Conservation (phyloP, 805 yeast species). For the Starmerella apis region DNA sequence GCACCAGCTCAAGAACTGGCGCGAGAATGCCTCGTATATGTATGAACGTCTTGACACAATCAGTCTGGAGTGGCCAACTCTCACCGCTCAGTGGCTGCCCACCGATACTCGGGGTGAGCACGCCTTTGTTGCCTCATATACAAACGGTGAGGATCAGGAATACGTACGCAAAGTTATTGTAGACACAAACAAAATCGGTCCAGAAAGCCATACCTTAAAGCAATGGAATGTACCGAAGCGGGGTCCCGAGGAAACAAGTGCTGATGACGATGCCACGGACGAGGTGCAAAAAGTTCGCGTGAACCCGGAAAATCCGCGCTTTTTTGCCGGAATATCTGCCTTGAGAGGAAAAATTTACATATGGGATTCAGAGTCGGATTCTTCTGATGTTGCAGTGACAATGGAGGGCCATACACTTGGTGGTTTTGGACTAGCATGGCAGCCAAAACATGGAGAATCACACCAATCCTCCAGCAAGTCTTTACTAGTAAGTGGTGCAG, state of each 20-base stretch:
- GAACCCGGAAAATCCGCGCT: slow-evolving; percentile 13
- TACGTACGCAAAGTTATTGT: slow-evolving; percentile 18
- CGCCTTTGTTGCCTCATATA: slow-evolving; percentile 22
- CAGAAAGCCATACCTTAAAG: slow-evolving; percentile 9
- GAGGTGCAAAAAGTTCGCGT: slow-evolving; percentile 15
- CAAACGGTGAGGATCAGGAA: slow-evolving; percentile 18
- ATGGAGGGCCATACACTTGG: slow-evolving; percentile 42
- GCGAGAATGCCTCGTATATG: slow-evolving; percentile 20
- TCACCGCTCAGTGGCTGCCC: slow-evolving; percentile 18
- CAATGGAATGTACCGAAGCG: slow-evolving; percentile 13
- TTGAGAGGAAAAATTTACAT: slow-evolving; percentile 11
- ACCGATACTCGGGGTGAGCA: slow-evolving; percentile 9
- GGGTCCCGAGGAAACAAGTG: neutral
- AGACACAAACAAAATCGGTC: slow-evolving; percentile 13
- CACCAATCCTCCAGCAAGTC: neutral
- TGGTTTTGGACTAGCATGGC: slow-evolving; percentile 72
- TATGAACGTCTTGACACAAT: slow-evolving; percentile 21
- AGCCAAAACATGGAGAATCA: slow-evolving; percentile 25
- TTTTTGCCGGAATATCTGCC: slow-evolving; percentile 19
- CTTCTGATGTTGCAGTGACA: neutral
- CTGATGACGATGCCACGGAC: neutral
- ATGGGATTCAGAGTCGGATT: slow-evolving; percentile 4
- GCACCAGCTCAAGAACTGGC: slow-evolving; percentile 19
- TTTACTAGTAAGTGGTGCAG: slow-evolving; percentile 50
- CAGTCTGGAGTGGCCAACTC: slow-evolving; percentile 20